Conservation (phyloP, 164 flowering plant species). For the Sedum album region DNA sequence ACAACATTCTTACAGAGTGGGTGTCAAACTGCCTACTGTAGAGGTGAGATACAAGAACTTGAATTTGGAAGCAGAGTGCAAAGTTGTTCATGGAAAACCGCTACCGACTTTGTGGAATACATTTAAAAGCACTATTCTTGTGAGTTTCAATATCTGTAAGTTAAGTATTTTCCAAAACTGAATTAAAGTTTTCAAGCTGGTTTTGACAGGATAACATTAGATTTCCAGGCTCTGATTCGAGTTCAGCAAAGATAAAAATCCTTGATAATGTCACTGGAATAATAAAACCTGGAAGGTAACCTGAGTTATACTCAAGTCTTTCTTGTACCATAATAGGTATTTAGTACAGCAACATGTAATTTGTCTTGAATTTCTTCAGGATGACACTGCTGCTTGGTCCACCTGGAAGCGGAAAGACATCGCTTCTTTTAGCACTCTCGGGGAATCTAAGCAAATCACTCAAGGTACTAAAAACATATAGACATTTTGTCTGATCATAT, state of each 20-base stretch:
- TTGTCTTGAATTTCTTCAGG: conserved; percentile 15
- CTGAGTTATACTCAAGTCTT: background rate
- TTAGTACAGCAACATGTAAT: background rate
- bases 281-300: conserved; percentile 35
- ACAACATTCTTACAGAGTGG: conserved; percentile 37
- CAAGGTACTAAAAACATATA: conserved; percentile 18
- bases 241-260: conserved; percentile 23
- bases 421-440: conserved; percentile 30
- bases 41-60: conserved; percentile 59
- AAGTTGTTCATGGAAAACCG: conserved; percentile 64
- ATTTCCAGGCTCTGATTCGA: conserved; percentile 30
- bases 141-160: conserved; percentile 22
- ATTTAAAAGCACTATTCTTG: conserved; percentile 30
- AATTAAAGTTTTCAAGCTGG: background rate
- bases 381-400: conserved; percentile 42
- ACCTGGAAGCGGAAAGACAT: conserved; percentile 38
- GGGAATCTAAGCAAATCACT: conserved; percentile 27
- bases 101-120: conserved; percentile 74
- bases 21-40: conserved; percentile 49
- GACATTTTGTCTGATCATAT: background rate
- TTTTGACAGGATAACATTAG: conserved; percentile 28
- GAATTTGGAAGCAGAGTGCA: conserved; percentile 50
- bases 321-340: background rate
- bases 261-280: conserved; percentile 24
- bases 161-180: background rate